These are phyloP conservation scores for Umbilicaria muhlenbergii DNA, from an alignment of 495 filamentous ascomycete species.

Conservation along the genomic window DNA sequence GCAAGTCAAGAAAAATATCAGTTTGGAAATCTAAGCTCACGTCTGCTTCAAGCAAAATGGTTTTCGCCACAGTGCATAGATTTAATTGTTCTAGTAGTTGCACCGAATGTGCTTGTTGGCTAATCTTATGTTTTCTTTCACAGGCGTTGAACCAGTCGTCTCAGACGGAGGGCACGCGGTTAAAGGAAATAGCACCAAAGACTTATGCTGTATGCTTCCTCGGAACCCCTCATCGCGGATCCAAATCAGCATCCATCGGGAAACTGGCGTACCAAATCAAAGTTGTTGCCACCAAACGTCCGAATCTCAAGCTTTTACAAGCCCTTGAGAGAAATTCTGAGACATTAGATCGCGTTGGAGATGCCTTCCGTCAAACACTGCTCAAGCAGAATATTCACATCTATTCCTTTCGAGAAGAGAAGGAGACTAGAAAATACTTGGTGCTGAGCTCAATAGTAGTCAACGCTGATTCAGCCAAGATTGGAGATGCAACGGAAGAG, in stretches of 20 bases:
- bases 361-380: slow-evolving; percentile 11
- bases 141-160: slow-evolving; percentile 11
- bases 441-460: slow-evolving; percentile 38
- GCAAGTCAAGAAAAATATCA: no score
- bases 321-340: slow-evolving; percentile 63
- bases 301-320: slow-evolving; percentile 38
- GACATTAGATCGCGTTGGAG: slow-evolving; percentile 29
- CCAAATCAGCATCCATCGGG: slow-evolving; percentile 60
- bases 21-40: no score
- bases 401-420: slow-evolving; percentile 48
- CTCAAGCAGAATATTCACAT: slow-evolving; percentile 52
- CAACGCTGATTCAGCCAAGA: slow-evolving; percentile 57
- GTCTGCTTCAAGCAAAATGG: no score
- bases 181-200: slow-evolving; percentile 16
- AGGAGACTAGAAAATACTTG: slow-evolving; percentile 7
- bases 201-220: slow-evolving; percentile 73
- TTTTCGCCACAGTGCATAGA: no score
- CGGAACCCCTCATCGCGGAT: slow-evolving; percentile 70
- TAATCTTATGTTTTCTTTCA: background rate
- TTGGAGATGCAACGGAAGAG: slow-evolving; percentile 52
- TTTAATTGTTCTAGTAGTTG: no score
- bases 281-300: slow-evolving; percentile 35
- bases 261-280: slow-evolving; percentile 53
- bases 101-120: background rate
- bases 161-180: slow-evolving; percentile 5